These are phyloP conservation scores for Chamaecrista fasciculata DNA, from an alignment of 306 rosid genomes.

Conservation along the genomic window DNA sequence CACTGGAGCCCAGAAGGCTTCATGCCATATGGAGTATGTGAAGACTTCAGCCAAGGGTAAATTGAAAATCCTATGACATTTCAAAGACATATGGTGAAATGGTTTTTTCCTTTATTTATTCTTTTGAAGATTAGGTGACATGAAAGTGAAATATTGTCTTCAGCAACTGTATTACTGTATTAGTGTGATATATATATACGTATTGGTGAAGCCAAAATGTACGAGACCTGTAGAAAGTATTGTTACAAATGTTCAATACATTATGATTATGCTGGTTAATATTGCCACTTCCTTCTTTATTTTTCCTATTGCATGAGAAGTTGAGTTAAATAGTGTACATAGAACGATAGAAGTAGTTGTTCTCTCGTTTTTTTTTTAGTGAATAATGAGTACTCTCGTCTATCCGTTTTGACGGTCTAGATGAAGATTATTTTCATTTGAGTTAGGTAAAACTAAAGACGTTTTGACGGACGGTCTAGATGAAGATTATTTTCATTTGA, in stretches of 20 bases:
- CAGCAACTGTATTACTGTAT: slow-evolving; percentile 3
- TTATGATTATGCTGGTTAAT: slow-evolving; percentile 20
- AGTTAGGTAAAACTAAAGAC: too few relatives aligned
- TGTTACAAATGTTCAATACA: slow-evolving; percentile 26
- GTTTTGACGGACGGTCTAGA: too few relatives aligned
- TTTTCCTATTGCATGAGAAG: not conserved
- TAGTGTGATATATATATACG: slow-evolving; percentile 24
- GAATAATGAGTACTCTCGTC: too few relatives aligned
- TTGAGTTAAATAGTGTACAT: not conserved
- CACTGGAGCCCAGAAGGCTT: slow-evolving; percentile 56
- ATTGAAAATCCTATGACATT: slow-evolving; percentile 66
- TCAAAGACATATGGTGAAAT: slow-evolving; percentile 2
- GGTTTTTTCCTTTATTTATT: not conserved
- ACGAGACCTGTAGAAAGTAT: slow-evolving; percentile 27
- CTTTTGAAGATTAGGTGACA: slow-evolving; percentile 26
- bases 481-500: too few relatives aligned
- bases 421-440: too few relatives aligned
- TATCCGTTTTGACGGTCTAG: too few relatives aligned
- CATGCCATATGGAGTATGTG: slow-evolving; percentile 70
- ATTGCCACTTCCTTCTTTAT: not conserved
- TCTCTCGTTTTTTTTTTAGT: too few relatives aligned
- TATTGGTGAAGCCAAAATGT: slow-evolving; percentile 31
- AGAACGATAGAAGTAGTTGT: too few relatives aligned
- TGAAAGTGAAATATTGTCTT: slow-evolving; percentile 24
- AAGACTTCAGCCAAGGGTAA: slow-evolving; percentile 67